Conservation (phyloP, 2,329 filamentous ascomycete genomes). For the Clonostachys rhizophaga region DNA sequence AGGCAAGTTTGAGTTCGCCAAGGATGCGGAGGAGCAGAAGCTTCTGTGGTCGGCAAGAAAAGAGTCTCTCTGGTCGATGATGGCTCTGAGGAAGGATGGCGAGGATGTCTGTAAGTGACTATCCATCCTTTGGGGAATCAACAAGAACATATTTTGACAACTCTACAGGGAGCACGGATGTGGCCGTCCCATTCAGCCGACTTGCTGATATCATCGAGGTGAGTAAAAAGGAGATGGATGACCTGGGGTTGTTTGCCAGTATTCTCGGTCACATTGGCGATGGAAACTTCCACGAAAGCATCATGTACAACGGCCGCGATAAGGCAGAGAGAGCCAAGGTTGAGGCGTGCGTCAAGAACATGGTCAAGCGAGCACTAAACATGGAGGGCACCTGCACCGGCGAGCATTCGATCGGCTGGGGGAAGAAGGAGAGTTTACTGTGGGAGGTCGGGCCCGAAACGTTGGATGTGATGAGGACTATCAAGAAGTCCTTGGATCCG, state of each 20-base stretch:
- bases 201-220: conserved; percentile 74
- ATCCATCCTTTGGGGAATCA: too few species aligned
- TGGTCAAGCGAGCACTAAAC: conserved; percentile 84
- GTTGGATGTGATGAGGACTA: conserved; percentile 75
- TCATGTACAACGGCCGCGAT: conserved; percentile 76
- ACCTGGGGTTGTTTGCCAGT: conserved; percentile 79
- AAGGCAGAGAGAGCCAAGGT: conserved; percentile 69
- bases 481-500: conserved; percentile 81
- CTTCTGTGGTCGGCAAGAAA: conserved; percentile 78
- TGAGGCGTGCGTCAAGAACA: conserved; percentile 78
- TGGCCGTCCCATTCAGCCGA: conserved; percentile 74
- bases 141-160: not conserved
- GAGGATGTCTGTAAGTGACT: conserved; percentile 66
- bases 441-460: conserved; percentile 79
- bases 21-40: conserved; percentile 64
- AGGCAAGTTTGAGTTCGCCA: conserved; percentile 72
- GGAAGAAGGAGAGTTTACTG: conserved; percentile 76
- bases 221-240: conserved; percentile 85
- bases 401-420: conserved; percentile 81
- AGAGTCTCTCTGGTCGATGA: conserved; percentile 79
- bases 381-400: conserved; percentile 95
- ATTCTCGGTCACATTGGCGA: conserved; percentile 89
- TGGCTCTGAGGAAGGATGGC: conserved; percentile 60
- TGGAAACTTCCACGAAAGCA: conserved; percentile 91
- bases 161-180: conserved; percentile 67